phyloP scores from a whole-genome alignment of 495 filamentous ascomycete genomes.

The Zalerion maritima region DNA sequence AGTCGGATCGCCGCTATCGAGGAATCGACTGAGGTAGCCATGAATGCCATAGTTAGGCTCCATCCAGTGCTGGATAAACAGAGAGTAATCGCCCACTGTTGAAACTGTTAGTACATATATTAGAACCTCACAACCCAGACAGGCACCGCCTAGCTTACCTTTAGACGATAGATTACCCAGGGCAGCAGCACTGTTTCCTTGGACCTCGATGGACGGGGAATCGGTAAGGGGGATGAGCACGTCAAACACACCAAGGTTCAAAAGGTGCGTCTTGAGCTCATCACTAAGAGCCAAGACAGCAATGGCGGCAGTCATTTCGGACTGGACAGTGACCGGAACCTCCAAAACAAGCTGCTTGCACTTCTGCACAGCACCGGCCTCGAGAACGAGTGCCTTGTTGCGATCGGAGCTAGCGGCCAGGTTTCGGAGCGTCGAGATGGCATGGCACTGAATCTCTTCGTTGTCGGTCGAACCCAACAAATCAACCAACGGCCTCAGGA shows the following conservation, averaged over 20 bases:
- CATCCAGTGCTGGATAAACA: constrained; percentile 87
- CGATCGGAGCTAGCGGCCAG: constrained; percentile 90
- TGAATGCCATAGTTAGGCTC: constrained; percentile 89
- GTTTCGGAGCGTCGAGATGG: constrained; percentile 92
- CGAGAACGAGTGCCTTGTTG: constrained; percentile 90
- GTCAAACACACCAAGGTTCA: constrained; percentile 92
- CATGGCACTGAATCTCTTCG: constrained; percentile 97
- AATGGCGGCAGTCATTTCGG: constrained; percentile 97
- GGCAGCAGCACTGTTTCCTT: constrained; percentile 94
- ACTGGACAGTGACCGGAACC: constrained; percentile 88
- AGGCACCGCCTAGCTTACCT: constrained; percentile 40
- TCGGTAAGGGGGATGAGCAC: constrained; percentile 90
- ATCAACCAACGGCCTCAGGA: constrained; percentile 84
- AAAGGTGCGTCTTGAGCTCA: constrained; percentile 79
- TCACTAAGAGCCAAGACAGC: constrained; percentile 94
- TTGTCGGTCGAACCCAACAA: constrained; percentile 90
- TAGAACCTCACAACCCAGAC: background rate
- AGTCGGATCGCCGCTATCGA: constrained; percentile 85
- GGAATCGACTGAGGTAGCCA: constrained; percentile 83
- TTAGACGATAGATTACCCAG: constrained; percentile 93
- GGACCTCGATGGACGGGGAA: constrained; percentile 91
- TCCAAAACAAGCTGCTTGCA: constrained; percentile 93
- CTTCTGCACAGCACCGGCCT: constrained; percentile 94
- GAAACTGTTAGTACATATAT: constrained; percentile 9
- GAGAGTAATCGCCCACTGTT: constrained; percentile 85